phyloP scores from a whole-genome alignment of 345 rosid genomes.

The Lumnitzera littorea region DNA sequence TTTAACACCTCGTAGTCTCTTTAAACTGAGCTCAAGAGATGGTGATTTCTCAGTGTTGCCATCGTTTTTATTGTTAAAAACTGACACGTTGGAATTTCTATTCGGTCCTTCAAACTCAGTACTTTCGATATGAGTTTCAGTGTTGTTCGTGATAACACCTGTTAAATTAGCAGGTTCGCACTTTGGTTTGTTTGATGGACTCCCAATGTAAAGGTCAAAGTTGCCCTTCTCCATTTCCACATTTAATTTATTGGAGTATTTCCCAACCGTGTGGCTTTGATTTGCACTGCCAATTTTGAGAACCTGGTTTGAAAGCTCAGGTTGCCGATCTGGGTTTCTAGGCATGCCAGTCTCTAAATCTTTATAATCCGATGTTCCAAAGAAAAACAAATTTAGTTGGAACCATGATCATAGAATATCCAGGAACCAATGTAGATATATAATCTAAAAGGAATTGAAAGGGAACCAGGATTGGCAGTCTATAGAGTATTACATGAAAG shows the following conservation, averaged over 20 bases:
- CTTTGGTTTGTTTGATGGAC: conserved; percentile 18
- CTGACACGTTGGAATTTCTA: conserved; percentile 23
- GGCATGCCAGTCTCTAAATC: conserved; percentile 28
- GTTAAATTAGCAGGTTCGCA: conserved; percentile 20
- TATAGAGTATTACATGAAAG: too few species aligned
- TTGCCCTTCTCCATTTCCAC: conserved; percentile 24
- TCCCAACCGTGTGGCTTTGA: conserved; percentile 27
- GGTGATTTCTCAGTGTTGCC: conserved; percentile 29
- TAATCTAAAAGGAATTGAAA: neutral
- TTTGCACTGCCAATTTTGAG: neutral
- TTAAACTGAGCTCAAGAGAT: conserved; percentile 38
- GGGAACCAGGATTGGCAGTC: too few species aligned
- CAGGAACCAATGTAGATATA: neutral
- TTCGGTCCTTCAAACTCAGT: conserved; percentile 23
- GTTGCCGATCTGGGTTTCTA: conserved; percentile 27
- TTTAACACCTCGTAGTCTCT: conserved; percentile 28
- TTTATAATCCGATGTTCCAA: conserved; percentile 34
- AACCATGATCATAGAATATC: neutral
- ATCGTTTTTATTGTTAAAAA: conserved; percentile 18
- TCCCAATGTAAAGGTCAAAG: conserved; percentile 27
- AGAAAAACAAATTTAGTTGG: neutral
- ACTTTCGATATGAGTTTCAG: conserved; percentile 20
- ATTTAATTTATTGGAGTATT: conserved; percentile 14
- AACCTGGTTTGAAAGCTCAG: conserved; percentile 26
- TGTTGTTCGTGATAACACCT: conserved; percentile 10